A percentile compares a stretch with the other conserved stretches of the same genome.
phyloP scores from a whole-genome alignment of 345 rosid species.

The Limnanthes douglasii region DNA sequence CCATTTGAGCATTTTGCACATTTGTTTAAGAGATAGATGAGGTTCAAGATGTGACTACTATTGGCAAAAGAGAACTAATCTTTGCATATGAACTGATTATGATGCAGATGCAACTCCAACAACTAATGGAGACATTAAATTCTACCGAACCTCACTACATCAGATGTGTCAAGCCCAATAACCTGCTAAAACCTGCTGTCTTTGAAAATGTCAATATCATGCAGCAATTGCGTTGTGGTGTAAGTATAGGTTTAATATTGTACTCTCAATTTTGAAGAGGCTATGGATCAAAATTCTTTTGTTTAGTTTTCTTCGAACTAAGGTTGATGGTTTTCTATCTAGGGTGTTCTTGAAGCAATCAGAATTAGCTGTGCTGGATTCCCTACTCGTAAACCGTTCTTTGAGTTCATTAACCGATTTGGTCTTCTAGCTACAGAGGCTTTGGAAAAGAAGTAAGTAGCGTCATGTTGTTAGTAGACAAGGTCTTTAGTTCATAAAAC shows the following conservation, averaged over 20 bases:
- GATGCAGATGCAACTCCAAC: slow-evolving; percentile 81
- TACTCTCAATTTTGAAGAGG: slow-evolving; percentile 1
- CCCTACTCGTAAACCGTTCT: slow-evolving; percentile 89
- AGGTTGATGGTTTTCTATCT: slow-evolving; percentile 8
- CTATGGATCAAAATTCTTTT: slow-evolving; percentile 1
- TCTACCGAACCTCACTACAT: slow-evolving; percentile 95
- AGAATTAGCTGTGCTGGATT: slow-evolving; percentile 97
- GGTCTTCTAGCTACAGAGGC: slow-evolving; percentile 63
- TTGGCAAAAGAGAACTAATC: slow-evolving; percentile 6
- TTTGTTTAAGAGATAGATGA: not conserved
- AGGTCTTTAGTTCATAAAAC: too few relatives aligned
- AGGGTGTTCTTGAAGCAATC: slow-evolving; percentile 97
- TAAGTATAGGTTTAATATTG: slow-evolving; percentile 24
- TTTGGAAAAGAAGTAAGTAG: slow-evolving; percentile 76
- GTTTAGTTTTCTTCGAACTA: slow-evolving; percentile 4
- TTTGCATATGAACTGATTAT: slow-evolving; percentile 15
- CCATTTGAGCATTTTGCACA: not conserved
- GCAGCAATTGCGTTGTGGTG: slow-evolving; percentile 96
- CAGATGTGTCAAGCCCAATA: slow-evolving; percentile 97
- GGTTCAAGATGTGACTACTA: not conserved
- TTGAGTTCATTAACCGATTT: slow-evolving; percentile 80
- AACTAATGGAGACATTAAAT: slow-evolving; percentile 79
- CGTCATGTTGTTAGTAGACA: too few relatives aligned
- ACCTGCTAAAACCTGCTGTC: slow-evolving; percentile 78
- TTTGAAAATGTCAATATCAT: slow-evolving; percentile 91